Evolutionary conservation across 1,139 yeast species (phyloP).

Genomic region (Zygosaccharomyces pseudobailii): DNA sequence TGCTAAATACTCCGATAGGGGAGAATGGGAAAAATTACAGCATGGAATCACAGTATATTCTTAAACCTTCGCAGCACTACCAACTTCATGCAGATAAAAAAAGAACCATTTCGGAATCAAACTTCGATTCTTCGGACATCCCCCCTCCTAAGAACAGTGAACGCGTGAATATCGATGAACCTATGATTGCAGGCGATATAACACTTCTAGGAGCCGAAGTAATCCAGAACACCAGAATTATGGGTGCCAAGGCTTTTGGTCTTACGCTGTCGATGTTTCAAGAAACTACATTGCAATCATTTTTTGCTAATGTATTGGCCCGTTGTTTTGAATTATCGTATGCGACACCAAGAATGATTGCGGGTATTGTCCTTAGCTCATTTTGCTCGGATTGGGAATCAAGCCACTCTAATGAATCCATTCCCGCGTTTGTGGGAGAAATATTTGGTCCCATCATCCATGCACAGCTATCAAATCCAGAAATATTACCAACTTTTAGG

Average conservation of each 20-base stretch:
- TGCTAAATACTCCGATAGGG: constrained; percentile 92
- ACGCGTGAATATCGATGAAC: constrained; percentile 83
- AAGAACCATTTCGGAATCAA: constrained; percentile 28
- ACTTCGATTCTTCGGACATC: constrained; percentile 27
- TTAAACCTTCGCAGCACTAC: constrained; percentile 61
- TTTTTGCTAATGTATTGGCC: constrained; percentile 36
- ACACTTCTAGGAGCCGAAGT: constrained; percentile 75
- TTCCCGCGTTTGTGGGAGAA: constrained; percentile 30
- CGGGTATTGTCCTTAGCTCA: constrained; percentile 68
- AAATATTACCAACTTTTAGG: constrained; percentile 54
- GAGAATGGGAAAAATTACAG: constrained; percentile 82
- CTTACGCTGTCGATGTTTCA: constrained; percentile 54
- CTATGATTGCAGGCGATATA: constrained; percentile 87
- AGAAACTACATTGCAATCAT: constrained; percentile 38
- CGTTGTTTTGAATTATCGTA: constrained; percentile 45
- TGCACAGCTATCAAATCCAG: constrained; percentile 44
- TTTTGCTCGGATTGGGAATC: constrained; percentile 45
- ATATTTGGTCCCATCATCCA: constrained; percentile 38
- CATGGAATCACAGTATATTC: constrained; percentile 68
- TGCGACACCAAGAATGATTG: constrained; percentile 74
- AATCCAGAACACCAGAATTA: constrained; percentile 68
- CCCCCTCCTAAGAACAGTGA: constrained; percentile 55
- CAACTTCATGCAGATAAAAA: constrained; percentile 32
- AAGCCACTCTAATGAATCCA: constrained; percentile 12
- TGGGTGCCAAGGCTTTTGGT: constrained; percentile 77